These are phyloP conservation scores for Daphne laureola DNA, from an alignment of 441 rosid species.

Conservation along the genomic window DNA sequence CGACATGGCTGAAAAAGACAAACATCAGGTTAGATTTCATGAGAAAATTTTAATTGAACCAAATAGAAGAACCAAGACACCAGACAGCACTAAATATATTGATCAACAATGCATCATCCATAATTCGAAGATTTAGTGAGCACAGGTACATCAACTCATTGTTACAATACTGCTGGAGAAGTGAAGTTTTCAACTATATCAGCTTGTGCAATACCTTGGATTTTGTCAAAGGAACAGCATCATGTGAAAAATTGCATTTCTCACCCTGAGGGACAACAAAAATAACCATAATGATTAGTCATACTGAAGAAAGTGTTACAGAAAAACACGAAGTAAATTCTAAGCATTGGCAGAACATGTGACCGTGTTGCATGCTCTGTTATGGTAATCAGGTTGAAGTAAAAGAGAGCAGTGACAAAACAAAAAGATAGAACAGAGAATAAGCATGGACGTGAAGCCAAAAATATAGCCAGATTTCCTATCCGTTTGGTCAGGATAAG, in stretches of 20 bases:
- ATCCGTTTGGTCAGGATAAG: not conserved
- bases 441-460: not conserved
- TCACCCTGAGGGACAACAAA: conserved; percentile 49
- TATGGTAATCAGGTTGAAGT: no score
- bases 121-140: not conserved
- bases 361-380: no score
- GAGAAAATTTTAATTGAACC: no score
- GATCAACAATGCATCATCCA: conserved; percentile 1
- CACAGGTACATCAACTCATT: not conserved
- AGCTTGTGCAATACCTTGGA: conserved; percentile 42
- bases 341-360: no score
- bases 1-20: conserved; percentile 70
- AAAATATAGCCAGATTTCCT: not conserved
- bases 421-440: not conserved
- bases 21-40: conserved; percentile 5
- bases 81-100: not conserved
- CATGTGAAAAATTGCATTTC: conserved; percentile 88
- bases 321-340: no score
- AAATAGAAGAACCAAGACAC: no score
- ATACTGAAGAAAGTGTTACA: no score
- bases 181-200: not conserved
- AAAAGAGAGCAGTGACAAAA: no score
- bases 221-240: conserved; percentile 68
- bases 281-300: not conserved
- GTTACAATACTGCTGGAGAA: not conserved